Base-by-base conservation (phyloP, 2,329 filamentous ascomycete species). In the Intubia oerlemansii region DNA sequence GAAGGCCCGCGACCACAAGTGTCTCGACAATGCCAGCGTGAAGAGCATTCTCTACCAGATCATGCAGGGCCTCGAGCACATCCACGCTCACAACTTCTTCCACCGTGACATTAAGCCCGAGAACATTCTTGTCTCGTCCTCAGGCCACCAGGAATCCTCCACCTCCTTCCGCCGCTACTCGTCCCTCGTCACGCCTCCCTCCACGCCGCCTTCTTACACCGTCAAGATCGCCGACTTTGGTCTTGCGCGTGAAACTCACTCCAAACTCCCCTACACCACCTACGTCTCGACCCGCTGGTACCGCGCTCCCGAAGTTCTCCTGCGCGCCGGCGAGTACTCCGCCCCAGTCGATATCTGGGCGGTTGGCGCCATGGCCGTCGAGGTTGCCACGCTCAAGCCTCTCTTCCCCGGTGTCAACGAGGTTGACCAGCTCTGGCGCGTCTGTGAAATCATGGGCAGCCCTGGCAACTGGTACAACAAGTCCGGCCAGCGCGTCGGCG, bases 211-310 rank as follows among this genome's bases (percentile, higher is more conserved):
- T 3, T 66, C 73, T 2, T 98, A 95, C 52, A 85, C 84, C 0
- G 88, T 98, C 42, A 98, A 98, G 58, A 92, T 98, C 42, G 88
- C 88, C 43, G 88, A 98, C 48, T 98, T 98, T 52, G 88, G 88
- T 38, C 66, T 98, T 11, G 88, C 88, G n/a, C 67, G 88, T 42
- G 88, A 98, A 53, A 98, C 84, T 0, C 82, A 95, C 47, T 95
- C 88, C 2, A 91, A 88, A 48, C 62, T 90, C 22, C 84, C 88
- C 0, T 98, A 95, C 53, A 98, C 88, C 1, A 98, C 88, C 3
- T 98, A 98, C 42, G 88, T 98, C 24, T 98, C 88, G 1, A 98
- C 88, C 4, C 62, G 88, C 51, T 98, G 88, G 88, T 98, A 98
- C 53, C 76, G 88, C 38, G 88, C 88, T 4, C 88, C 88, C 0